Evolutionary conservation across 164 flowering plant genomes (phyloP), one percentile per base, ranked within the genome.

Genomic region (Magnolia sinica): DNA sequence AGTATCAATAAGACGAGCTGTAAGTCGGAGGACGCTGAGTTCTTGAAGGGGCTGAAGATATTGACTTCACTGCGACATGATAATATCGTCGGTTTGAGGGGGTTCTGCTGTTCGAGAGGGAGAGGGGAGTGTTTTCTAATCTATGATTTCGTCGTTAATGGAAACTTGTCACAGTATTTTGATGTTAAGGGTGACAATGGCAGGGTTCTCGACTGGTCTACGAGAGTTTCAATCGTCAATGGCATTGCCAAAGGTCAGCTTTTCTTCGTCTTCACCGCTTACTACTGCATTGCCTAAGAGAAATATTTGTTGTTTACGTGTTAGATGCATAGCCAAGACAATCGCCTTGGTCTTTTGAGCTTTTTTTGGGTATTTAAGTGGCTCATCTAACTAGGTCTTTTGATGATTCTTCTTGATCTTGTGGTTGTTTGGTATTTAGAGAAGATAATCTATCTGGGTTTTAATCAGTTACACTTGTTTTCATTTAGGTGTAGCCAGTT

Each of bases 61-160:
- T 50, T 94, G 81, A 87, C 93, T 65, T 87, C 89, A 18, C 68
- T 96, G 85, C 88, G 84, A 55, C 98, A 96, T 76, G 98, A 92
- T 64, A 92, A 91, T 80, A 84, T 96, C 51, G 89, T 89, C 18
- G 82, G 85, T 64, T 71, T 96, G 73, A 88, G 96, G 83, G 99
- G 99, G 0, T 90, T 96, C 76, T 96, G 99, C 82, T 92, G 98
- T 77, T 96, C 99, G 11, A 89, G 82, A 59, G 97, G 93, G 27
- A 76, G 99, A 50, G 98, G 99, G 1, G 98, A 96, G 82, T 96
- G 98, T 55, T 96, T 92, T 73, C 92, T 96, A 31, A 74, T 96
- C 5, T 94, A 94, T 77, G 96, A 91, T 73, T 96, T 85, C 74
- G 90, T 88, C 8, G 87, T 94, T 0, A 91, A 91, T 58, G 98